Base-by-base conservation (phyloP, 1,284 basidiomycete genomes). In the Rhodotorula sp. region DNA sequence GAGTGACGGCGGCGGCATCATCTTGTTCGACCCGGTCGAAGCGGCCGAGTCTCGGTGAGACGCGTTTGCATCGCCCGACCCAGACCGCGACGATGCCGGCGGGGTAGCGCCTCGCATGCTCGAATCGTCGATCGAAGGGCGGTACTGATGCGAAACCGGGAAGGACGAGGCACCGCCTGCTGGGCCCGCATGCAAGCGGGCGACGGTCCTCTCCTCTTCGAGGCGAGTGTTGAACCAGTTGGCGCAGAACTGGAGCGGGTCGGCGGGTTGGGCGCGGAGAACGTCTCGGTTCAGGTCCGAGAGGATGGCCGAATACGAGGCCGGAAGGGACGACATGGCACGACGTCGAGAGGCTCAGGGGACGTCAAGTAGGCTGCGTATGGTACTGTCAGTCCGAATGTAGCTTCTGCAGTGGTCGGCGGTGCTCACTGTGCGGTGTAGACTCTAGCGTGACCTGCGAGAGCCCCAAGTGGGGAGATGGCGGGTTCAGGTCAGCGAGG, bases 221-320 rank as follows among this genome's bases (percentile, higher is more conserved):
- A 95, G 84, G 70, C 91, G 87, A 70, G 86, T 85, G 80, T 95
- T 91, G 84, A 97, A 97, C 95, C 95, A 98, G 80, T 90, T 93
- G 64, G 94, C 90, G 79, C 92, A 96, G 84, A 92, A 97, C 82
- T 97, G 95, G 64, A 97, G 88, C 6, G 90, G 87, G 80, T 97
- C 95, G 78, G 87, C 87, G 26, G 94, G 95, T 79, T 93, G 90
- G 23, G 89, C 90, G 74, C 91, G 88, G 54, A 91, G 85, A 62
- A 88, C 88, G 82, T 97, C 95, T 79, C 91, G 88, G 77, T 91
- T 91, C 73, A 97, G 86, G 79, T 97, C 93, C 76, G 86, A 87
- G 78, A 97, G 86, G 77, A 97, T 77, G 49, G 76, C 66, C 7
- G 76, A 72, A 75, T 79, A 78, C 58, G 65, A 65, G 21, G 70